phyloP scores from a whole-genome alignment of 768 basidiomycete species.

The Rhizopogon salebrosus region DNA sequence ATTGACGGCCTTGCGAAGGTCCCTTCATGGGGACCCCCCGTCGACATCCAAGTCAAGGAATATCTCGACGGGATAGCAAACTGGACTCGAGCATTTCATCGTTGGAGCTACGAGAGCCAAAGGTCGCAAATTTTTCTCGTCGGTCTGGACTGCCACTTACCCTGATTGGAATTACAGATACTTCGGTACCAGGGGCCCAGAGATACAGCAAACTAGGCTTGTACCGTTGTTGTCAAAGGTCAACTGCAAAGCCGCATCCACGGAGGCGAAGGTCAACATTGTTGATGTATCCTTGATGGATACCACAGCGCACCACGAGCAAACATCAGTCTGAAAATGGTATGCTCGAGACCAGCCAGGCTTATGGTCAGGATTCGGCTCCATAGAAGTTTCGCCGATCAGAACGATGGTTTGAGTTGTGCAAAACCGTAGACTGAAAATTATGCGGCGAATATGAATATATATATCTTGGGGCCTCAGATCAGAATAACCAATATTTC shows the following conservation, averaged over 20 bases:
- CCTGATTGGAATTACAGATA: conserved; percentile 11
- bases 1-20: conserved; percentile 14
- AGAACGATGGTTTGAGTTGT: too few species aligned
- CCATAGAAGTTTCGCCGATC: too few species aligned
- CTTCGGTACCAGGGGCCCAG: conserved; percentile 22
- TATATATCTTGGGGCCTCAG: too few species aligned
- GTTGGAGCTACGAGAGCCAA: conserved; percentile 26
- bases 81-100: conserved; percentile 20
- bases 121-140: background rate
- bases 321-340: background rate
- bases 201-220: conserved; percentile 18
- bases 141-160: background rate
- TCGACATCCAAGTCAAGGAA: conserved; percentile 19
- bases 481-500: too few species aligned
- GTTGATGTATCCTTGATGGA: background rate
- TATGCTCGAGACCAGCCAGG: too few species aligned
- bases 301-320: background rate
- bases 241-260: background rate
- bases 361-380: too few species aligned
- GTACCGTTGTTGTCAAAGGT: conserved; percentile 3
- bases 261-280: background rate
- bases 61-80: conserved; percentile 22
- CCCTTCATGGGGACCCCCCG: conserved; percentile 22
- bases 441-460: too few species aligned
- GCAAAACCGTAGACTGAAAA: too few species aligned